Base-by-base conservation (phyloP, 768 basidiomycete species). In the Tricholoma furcatifolium region DNA sequence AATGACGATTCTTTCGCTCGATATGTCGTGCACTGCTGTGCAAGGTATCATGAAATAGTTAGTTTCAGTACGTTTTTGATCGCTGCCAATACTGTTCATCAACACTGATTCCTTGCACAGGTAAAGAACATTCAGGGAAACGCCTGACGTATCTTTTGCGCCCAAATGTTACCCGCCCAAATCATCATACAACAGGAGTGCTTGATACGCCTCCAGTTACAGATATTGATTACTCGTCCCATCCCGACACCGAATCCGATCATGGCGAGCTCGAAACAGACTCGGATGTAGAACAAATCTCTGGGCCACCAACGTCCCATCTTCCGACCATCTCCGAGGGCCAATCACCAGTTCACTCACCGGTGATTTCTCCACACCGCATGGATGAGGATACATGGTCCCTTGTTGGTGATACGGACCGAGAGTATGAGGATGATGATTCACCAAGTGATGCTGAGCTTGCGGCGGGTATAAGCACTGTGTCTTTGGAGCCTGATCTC, bases 1-100 rank as follows among this genome's bases (percentile, higher is more conserved):
- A 61, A 73, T 5, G 79, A 86, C 51, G 87, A 90, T 61, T 75
- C 83, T 0, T 92, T 91, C 70, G 83, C 86, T 24, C 78, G 91
- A 30, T 92, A 89, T 60, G 80, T 92, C 42, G 83, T 92, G 6
- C 91, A 93, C 58, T 92, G 90, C 58, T 85, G 87, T 53, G 88
- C 89, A 38, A 75, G 90, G 34, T 92, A 86, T 67, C 82, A 91
- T 65, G 83, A 83, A 53, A 67, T 93, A 54, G 85, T 92, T 61
- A 88, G 87, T 70, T 93, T 84, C 74, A 92, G 89, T 89, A 67
- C 60, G 87, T 75, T 15, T 35, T 24, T 34, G 11, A 15, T 35
- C 47, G 36, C 42, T 36, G 36, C 46, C n/a, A 10, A 36, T 32
- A 47, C 15, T 43, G 30, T 43, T 38, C 44, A 43, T 20, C 50